Conservation (phyloP, 352 stramenopile genomes). For the Phytopythium oedochilum region DNA sequence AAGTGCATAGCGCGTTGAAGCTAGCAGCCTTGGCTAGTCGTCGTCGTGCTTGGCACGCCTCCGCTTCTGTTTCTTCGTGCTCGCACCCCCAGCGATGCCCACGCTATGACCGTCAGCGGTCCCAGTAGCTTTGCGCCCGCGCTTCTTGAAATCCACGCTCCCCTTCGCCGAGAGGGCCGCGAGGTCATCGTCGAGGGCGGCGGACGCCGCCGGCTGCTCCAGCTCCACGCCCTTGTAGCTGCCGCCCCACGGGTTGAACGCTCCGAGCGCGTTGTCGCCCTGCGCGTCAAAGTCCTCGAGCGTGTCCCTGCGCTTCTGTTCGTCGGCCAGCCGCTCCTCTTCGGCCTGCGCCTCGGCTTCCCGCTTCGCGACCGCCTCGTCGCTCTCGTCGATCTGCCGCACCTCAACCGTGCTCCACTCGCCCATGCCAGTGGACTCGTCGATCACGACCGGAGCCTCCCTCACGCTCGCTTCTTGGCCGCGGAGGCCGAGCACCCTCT, state of each 20-base stretch:
- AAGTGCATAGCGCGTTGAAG: no score
- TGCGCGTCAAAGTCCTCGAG: constrained; percentile 63
- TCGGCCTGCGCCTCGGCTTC: constrained; percentile 39
- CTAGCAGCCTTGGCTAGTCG: constrained; percentile 15
- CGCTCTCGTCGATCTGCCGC: constrained; percentile 67
- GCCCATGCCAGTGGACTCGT: constrained; percentile 76
- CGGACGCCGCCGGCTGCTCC: constrained; percentile 22
- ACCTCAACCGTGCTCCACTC: constrained; percentile 80
- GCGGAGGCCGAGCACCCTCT: constrained; percentile 43
- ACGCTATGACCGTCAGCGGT: background rate
- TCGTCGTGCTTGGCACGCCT: constrained; percentile 54
- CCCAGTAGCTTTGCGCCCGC: constrained; percentile 9
- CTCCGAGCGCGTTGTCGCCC: constrained; percentile 69
- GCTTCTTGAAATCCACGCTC: constrained; percentile 77
- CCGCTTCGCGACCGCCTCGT: constrained; percentile 51
- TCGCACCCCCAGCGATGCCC: constrained; percentile 12
- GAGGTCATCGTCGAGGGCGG: constrained; percentile 27
- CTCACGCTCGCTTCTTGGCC: constrained; percentile 4
- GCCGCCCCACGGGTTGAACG: constrained; percentile 80
- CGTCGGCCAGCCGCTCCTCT: constrained; percentile 26
- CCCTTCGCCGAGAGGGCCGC: constrained; percentile 44
- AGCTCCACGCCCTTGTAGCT: constrained; percentile 82
- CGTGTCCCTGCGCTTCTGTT: constrained; percentile 49
- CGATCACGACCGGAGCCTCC: constrained; percentile 24
- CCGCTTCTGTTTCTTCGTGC: constrained; percentile 49